These are phyloP conservation scores for Rhizopogon vesiculosus DNA, from an alignment of 768 basidiomycete species.

Conservation along the genomic window DNA sequence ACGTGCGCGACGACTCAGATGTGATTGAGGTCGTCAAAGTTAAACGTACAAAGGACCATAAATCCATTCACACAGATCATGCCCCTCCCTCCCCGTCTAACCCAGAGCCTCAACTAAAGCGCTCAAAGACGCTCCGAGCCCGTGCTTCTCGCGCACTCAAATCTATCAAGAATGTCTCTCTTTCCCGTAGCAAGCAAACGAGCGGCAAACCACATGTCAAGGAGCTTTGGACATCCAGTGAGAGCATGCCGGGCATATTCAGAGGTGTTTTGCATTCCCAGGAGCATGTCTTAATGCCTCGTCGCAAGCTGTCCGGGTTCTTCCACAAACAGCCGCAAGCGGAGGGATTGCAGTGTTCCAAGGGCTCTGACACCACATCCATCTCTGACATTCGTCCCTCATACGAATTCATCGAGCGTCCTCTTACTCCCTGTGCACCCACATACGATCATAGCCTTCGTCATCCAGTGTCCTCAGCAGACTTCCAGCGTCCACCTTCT, in stretches of 20 bases:
- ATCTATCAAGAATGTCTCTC: conserved; percentile 38
- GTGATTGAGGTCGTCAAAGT: conserved; percentile 60
- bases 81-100: conserved; percentile 7
- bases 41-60: conserved; percentile 29
- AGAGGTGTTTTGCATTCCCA: conserved; percentile 9
- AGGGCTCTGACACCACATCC: conserved; percentile 21
- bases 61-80: neutral
- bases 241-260: conserved; percentile 22
- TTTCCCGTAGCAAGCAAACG: conserved; percentile 22
- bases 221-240: conserved; percentile 30
- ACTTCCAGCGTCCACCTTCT: neutral
- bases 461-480: conserved; percentile 4
- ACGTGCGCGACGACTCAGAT: conserved; percentile 44
- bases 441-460: conserved; percentile 10
- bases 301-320: conserved; percentile 25
- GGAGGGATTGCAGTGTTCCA: conserved; percentile 14
- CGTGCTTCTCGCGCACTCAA: conserved; percentile 44
- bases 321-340: conserved; percentile 15
- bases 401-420: conserved; percentile 5
- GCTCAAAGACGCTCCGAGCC: conserved; percentile 38
- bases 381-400: conserved; percentile 10
- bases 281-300: conserved; percentile 12
- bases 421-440: conserved; percentile 9
- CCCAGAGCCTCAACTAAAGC: conserved; percentile 20
- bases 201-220: conserved; percentile 34